Conservation (phyloP, 805 yeast genomes). For the Yueomyces sinensis region DNA sequence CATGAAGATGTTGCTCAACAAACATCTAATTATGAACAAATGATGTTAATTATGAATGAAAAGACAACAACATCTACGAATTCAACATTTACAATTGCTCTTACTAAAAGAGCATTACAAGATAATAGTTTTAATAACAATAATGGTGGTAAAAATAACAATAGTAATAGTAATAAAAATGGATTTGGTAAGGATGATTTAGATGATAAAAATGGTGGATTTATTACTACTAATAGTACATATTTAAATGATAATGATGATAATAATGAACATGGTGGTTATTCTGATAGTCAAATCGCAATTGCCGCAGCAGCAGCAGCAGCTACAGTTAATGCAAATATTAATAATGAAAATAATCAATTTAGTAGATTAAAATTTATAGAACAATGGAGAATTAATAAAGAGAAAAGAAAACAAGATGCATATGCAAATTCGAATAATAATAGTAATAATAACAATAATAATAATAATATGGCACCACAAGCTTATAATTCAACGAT, state of each 20-base stretch:
- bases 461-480: conserved; percentile 12
- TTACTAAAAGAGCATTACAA: conserved; percentile 16
- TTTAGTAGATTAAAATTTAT: conserved; percentile 80
- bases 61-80: conserved; percentile 26
- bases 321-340: conserved; percentile 26
- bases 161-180: not conserved
- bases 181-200: not conserved
- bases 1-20: conserved; percentile 67
- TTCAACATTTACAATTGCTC: conserved; percentile 27
- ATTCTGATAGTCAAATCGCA: conserved; percentile 21
- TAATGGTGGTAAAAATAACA: conserved; percentile 1
- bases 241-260: not conserved
- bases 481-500: conserved; percentile 21
- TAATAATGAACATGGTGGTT: conserved; percentile 6
- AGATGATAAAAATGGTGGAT: conserved; percentile 1
- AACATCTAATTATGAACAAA: conserved; percentile 76
- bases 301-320: conserved; percentile 26
- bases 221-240: not conserved
- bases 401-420: conserved; percentile 38
- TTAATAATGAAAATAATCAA: conserved; percentile 34
- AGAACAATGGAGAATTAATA: conserved; percentile 69
- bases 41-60: conserved; percentile 63
- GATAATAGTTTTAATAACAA: not conserved
- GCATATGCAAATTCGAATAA: conserved; percentile 11
- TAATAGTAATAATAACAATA: too few species aligned